Conservation (phyloP, 495 filamentous ascomycete species). For the Pyronema domesticum region DNA sequence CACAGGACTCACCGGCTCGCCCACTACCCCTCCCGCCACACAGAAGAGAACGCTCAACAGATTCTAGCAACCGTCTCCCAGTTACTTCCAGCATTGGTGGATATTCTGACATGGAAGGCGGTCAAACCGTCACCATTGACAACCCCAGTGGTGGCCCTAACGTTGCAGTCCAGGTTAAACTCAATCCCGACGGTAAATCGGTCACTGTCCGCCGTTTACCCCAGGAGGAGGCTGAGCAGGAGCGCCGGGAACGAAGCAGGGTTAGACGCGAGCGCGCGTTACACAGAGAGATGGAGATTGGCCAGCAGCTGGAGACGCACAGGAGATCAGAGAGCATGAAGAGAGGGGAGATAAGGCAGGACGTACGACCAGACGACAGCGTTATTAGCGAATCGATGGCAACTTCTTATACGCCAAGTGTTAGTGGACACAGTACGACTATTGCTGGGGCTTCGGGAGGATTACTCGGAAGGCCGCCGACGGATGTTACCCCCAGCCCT, state of each 20-base stretch:
- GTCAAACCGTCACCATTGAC: neutral
- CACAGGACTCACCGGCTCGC: constrained; percentile 15
- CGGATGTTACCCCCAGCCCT: constrained; percentile 7
- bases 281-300: constrained; percentile 18
- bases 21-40: constrained; percentile 21
- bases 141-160: constrained; percentile 5
- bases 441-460: constrained; percentile 20
- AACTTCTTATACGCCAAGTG: neutral
- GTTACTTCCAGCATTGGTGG: constrained; percentile 15
- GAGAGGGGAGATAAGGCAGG: neutral
- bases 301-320: constrained; percentile 9
- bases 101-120: constrained; percentile 9
- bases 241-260: constrained; percentile 17
- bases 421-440: constrained; percentile 11
- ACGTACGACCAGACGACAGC: neutral
- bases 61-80: constrained; percentile 14
- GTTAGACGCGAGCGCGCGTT: constrained; percentile 9
- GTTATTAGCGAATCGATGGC: neutral
- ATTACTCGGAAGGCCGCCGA: constrained; percentile 11
- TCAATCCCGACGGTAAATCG: constrained; percentile 23
- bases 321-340: neutral
- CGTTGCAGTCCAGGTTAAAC: constrained; percentile 22
- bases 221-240: constrained; percentile 18
- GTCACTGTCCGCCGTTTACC: constrained; percentile 22
- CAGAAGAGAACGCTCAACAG: constrained; percentile 18